Evolutionary conservation across 805 yeast genomes (phyloP).

Genomic region (Deakozyma indianensis): DNA sequence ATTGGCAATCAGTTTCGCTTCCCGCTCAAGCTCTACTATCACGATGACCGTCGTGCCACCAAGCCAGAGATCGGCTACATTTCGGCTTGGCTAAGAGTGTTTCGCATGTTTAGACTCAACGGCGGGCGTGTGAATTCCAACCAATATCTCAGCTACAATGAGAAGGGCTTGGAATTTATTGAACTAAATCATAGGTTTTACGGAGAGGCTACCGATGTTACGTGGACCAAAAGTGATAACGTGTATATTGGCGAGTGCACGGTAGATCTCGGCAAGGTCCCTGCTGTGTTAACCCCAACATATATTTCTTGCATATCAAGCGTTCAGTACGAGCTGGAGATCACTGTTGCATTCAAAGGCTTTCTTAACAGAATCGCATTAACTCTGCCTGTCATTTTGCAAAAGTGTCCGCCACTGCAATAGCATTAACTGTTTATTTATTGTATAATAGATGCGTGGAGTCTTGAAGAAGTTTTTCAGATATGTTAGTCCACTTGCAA

Average conservation of each 20-base stretch:
- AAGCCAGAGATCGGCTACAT: background rate
- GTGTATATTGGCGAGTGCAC: background rate
- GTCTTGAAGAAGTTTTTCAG: too few species aligned
- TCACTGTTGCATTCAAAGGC: background rate
- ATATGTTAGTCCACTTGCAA: too few species aligned
- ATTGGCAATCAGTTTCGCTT: background rate
- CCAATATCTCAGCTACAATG: background rate
- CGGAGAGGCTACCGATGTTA: background rate
- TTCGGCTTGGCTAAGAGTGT: background rate
- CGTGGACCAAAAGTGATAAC: background rate
- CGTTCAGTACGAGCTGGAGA: background rate
- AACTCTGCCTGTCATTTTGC: background rate
- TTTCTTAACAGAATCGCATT: background rate
- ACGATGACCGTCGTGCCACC: background rate
- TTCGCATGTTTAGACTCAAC: background rate
- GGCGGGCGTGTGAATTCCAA: background rate
- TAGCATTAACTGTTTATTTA: too few species aligned
- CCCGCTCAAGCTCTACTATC: background rate
- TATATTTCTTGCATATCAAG: background rate
- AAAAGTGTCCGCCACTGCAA: background rate
- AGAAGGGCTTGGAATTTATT: background rate
- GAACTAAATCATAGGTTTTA: background rate
- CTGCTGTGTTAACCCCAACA: background rate
- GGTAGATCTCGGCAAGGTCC: background rate
- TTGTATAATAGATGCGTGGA: too few species aligned